These are phyloP conservation scores for Irpex rosettiformis DNA, from an alignment of 1,284 basidiomycete species.

Conservation along the genomic window DNA sequence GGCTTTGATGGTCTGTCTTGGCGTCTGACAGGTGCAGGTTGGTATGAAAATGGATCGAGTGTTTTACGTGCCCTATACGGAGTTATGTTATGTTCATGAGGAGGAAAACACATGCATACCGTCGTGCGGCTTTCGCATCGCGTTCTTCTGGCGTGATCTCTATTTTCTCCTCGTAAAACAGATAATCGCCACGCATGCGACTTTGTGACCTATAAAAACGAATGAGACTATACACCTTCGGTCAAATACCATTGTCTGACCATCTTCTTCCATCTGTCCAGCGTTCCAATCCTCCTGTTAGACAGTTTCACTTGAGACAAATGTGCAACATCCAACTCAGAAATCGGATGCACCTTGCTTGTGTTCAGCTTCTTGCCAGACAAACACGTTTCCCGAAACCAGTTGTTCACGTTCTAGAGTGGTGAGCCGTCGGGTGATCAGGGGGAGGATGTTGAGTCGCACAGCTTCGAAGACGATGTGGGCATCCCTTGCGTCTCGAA, in stretches of 20 bases:
- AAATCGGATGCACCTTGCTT: slow-evolving; percentile 36
- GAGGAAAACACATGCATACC: slow-evolving; percentile 41
- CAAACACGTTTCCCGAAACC: slow-evolving; percentile 69
- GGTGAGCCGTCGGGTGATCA: slow-evolving; percentile 66
- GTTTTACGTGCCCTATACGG: slow-evolving; percentile 56
- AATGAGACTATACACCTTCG: background rate
- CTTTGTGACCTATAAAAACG: slow-evolving; percentile 64
- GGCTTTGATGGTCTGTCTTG: slow-evolving; percentile 72
- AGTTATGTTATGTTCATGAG: slow-evolving; percentile 5
- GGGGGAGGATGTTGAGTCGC: slow-evolving; percentile 60
- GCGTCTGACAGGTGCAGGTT: slow-evolving; percentile 56
- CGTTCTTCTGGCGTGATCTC: slow-evolving; percentile 72
- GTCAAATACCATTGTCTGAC: slow-evolving; percentile 31
- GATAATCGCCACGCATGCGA: slow-evolving; percentile 75
- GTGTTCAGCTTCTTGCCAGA: slow-evolving; percentile 80
- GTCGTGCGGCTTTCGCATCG: slow-evolving; percentile 67
- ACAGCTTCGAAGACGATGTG: slow-evolving; percentile 71
- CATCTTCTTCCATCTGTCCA: slow-evolving; percentile 79
- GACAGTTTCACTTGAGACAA: background rate
- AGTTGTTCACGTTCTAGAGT: slow-evolving; percentile 65
- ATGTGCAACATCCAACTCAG: background rate
- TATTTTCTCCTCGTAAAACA: slow-evolving; percentile 78
- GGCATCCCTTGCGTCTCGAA: slow-evolving; percentile 60
- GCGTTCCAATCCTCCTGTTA: slow-evolving; percentile 57
- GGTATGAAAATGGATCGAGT: slow-evolving; percentile 52